A percentile compares a stretch with the other conserved stretches of the same genome.
Conservation (phyloP, 192 early-diverging fungal species). For the Coemansia sp. region DNA sequence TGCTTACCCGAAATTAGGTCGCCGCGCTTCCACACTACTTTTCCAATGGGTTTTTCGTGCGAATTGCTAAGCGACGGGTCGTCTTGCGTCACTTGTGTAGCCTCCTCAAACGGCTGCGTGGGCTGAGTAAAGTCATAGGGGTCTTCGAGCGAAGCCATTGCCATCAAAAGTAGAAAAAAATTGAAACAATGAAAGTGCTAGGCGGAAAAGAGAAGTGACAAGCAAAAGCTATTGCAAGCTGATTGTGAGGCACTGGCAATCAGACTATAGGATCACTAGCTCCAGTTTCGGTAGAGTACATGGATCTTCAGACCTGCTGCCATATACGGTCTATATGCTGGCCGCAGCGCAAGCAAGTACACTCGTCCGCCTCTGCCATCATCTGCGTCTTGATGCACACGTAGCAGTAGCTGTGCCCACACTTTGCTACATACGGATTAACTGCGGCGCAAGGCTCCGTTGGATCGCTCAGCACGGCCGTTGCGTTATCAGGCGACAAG, state of each 20-base stretch:
- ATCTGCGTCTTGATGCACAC: conserved; percentile 81
- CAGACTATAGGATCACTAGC: neutral
- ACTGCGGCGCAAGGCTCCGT: conserved; percentile 37
- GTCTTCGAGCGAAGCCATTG: conserved; percentile 40
- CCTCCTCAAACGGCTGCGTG: conserved; percentile 55
- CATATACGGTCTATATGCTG: conserved; percentile 59
- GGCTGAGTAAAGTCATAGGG: conserved; percentile 54
- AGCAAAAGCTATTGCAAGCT: neutral
- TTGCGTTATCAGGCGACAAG: neutral
- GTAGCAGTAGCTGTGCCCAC: conserved; percentile 88
- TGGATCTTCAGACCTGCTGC: conserved; percentile 15
- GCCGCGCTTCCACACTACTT: conserved; percentile 49
- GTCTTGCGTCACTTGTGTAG: conserved; percentile 44
- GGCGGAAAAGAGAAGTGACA: neutral
- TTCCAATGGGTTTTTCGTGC: conserved; percentile 47
- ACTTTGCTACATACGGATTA: conserved; percentile 77
- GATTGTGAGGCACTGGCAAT: neutral
- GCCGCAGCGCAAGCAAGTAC: conserved; percentile 78
- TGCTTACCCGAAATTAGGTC: conserved; percentile 40
- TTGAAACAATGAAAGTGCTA: neutral
- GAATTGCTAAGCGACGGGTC: conserved; percentile 26
- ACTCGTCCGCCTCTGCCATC: conserved; percentile 68
- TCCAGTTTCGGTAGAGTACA: no score
- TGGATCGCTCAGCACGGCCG: neutral
- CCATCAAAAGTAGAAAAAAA: neutral